These are phyloP conservation scores for Lophium mytilinum DNA, from an alignment of 495 filamentous ascomycete species.

Conservation along the genomic window DNA sequence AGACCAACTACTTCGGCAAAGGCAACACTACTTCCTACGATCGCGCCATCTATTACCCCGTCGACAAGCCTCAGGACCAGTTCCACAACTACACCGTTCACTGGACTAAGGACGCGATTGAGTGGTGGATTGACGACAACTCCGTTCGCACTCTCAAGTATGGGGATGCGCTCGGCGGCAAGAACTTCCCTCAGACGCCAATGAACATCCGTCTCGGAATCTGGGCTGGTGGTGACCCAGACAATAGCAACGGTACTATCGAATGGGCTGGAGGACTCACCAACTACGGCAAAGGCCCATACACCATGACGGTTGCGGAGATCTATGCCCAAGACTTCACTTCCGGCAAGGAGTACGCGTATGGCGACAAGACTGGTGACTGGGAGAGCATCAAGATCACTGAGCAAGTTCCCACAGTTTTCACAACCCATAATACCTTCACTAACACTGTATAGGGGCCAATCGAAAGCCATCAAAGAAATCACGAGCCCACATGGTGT, in stretches of 20 bases:
- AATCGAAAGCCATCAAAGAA: slow-evolving; percentile 46
- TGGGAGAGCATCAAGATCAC: slow-evolving; percentile 66
- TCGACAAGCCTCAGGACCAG: slow-evolving; percentile 2
- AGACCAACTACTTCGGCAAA: slow-evolving; percentile 20
- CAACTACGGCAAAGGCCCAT: slow-evolving; percentile 19
- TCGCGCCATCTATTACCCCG: neutral
- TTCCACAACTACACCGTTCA: slow-evolving; percentile 28
- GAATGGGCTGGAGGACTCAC: slow-evolving; percentile 26
- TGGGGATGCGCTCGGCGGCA: slow-evolving; percentile 18
- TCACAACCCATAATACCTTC: slow-evolving; percentile 1
- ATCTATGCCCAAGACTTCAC: slow-evolving; percentile 25
- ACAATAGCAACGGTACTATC: slow-evolving; percentile 15
- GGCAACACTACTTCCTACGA: slow-evolving; percentile 14
- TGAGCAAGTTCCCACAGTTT: slow-evolving; percentile 38
- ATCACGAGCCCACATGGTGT: slow-evolving; percentile 18
- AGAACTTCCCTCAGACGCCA: slow-evolving; percentile 26
- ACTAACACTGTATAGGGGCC: slow-evolving; percentile 42
- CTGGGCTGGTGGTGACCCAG: slow-evolving; percentile 20
- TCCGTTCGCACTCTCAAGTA: slow-evolving; percentile 22
- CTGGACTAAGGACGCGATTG: slow-evolving; percentile 24
- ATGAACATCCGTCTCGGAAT: slow-evolving; percentile 24
- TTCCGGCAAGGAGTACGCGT: slow-evolving; percentile 23
- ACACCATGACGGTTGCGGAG: slow-evolving; percentile 19
- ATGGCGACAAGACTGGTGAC: slow-evolving; percentile 24
- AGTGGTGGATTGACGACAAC: slow-evolving; percentile 23